These are phyloP conservation scores for Arabidopsis thaliana DNA, from an alignment of 345 rosid species.

Conservation along the genomic window TAIR10.1 NC_003070.9:4847501-4848000, in stretches of 20 bases:
- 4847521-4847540: not conserved
- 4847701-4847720: constrained; percentile 1
- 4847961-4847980: constrained; percentile 65
- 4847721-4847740: constrained; percentile 23
- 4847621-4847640: constrained; percentile 37
- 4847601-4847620: constrained; percentile 29
- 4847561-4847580: constrained; percentile 16
- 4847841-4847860: constrained; percentile 96
- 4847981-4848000: constrained; percentile 58
- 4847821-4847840: constrained; percentile 86
- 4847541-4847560: constrained; percentile 20
- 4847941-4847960: constrained; percentile 61
- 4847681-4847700: constrained; percentile 3
- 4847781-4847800: not conserved
- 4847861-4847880: constrained; percentile 69
- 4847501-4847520: not conserved
- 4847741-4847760: constrained; percentile 9
- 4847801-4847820: constrained; percentile 7
- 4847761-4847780: constrained; percentile 6
- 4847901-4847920: constrained; percentile 73
- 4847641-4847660: constrained; percentile 36
- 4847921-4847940: constrained; percentile 90
- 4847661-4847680: constrained; percentile 9
- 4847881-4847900: constrained; percentile 56
- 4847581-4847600: constrained; percentile 6